Percentiles rank a stretch among this genome's conserved stretches.
phyloP scores from a whole-genome alignment of 2,329 filamentous ascomycete genomes.

The Neofusicoccum ribis region DNA sequence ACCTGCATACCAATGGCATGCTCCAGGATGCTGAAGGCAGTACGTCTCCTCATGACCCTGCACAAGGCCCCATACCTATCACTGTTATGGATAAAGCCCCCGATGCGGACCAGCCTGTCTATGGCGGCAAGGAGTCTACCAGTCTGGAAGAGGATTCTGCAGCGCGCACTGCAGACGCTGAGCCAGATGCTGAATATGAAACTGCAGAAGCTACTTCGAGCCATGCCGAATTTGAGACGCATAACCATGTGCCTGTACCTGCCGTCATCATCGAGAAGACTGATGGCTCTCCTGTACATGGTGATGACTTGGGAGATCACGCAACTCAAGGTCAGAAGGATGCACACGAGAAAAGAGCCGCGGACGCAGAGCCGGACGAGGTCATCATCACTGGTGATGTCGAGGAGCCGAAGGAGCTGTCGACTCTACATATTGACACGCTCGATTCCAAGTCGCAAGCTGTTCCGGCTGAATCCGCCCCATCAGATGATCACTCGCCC shows the following conservation, averaged over 20 bases:
- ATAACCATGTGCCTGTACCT: slow-evolving; percentile 24
- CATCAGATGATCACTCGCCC: slow-evolving; percentile 30
- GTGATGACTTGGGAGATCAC: slow-evolving; percentile 37
- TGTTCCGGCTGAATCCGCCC: slow-evolving; percentile 4
- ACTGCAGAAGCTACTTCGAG: slow-evolving; percentile 1
- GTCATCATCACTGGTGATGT: slow-evolving; percentile 25
- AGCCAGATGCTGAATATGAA: slow-evolving; percentile 24
- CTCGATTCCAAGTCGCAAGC: neutral
- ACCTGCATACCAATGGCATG: neutral
- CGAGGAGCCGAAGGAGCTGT: neutral
- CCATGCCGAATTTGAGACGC: neutral
- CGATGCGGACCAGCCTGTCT: slow-evolving; percentile 26
- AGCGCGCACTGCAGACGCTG: slow-evolving; percentile 28
- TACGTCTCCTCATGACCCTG: slow-evolving; percentile 20
- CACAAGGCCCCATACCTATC: slow-evolving; percentile 25
- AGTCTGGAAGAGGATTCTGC: slow-evolving; percentile 22
- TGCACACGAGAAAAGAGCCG: slow-evolving; percentile 33
- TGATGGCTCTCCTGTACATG: slow-evolving; percentile 34
- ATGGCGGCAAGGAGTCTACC: slow-evolving; percentile 22
- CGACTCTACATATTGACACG: neutral
- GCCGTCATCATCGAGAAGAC: slow-evolving; percentile 37
- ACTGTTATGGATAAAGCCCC: slow-evolving; percentile 28
- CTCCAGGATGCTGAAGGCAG: neutral
- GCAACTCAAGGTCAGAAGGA: slow-evolving; percentile 36
- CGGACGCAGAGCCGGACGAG: slow-evolving; percentile 38